phyloP scores from a whole-genome alignment of 257 asterid genomes.

The Anisodus acutangulus region DNA sequence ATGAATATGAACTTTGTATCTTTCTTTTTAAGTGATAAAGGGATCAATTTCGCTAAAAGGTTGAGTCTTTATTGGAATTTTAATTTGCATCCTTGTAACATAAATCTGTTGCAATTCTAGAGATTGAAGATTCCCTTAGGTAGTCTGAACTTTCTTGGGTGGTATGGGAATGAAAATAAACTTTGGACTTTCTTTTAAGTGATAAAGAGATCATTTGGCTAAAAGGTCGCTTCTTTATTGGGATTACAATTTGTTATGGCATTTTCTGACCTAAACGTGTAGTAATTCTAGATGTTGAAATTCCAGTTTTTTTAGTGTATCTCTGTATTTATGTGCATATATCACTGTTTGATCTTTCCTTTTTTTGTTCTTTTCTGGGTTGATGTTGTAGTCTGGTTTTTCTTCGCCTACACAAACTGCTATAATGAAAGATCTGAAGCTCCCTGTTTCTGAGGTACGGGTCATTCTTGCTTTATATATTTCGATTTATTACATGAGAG shows the following conservation, averaged over 20 bases:
- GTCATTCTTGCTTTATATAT: slow-evolving; percentile 23
- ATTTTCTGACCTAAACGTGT: background rate
- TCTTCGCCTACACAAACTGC: slow-evolving; percentile 89
- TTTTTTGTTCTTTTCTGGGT: background rate
- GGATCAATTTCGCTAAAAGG: no score
- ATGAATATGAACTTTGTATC: no score
- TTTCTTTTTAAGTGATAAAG: no score
- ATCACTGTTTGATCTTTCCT: slow-evolving; percentile 15
- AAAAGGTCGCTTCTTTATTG: background rate
- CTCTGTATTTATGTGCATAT: background rate
- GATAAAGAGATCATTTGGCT: background rate
- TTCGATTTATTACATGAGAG: background rate
- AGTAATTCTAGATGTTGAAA: slow-evolving; percentile 8
- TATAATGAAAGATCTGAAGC: slow-evolving; percentile 65
- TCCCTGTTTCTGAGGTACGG: slow-evolving; percentile 74
- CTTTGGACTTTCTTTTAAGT: background rate
- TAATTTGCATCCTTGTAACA: no score
- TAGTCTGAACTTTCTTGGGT: no score
- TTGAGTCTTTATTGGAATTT: no score
- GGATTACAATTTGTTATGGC: background rate
- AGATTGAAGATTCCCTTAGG: no score
- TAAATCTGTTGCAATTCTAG: no score
- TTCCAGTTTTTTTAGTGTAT: background rate
- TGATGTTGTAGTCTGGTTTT: slow-evolving; percentile 75
- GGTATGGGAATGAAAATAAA: background rate